A percentile compares a stretch with the other conserved stretches of the same genome.
Conservation (phyloP, 116 monocot genomes). For the Trichopus zeylanicus region DNA sequence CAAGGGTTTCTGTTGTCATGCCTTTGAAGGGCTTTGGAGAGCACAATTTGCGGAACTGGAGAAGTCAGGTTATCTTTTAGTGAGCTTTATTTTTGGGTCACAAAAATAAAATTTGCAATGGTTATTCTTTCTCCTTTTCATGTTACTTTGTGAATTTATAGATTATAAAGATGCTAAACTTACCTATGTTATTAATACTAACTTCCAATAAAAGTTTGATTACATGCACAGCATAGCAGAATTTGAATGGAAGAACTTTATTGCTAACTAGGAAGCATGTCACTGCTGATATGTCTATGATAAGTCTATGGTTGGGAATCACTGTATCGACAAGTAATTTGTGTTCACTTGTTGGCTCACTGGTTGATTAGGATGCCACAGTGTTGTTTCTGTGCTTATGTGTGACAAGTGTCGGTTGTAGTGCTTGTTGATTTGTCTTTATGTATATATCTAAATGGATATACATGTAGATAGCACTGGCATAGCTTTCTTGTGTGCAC, state of each 20-base stretch:
- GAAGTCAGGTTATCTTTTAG: constrained; percentile 65
- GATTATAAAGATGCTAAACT: neutral
- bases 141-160: neutral
- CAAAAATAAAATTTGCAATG: neutral
- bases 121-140: too few relatives aligned
- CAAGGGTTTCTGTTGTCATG: constrained; percentile 92
- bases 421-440: neutral
- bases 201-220: neutral
- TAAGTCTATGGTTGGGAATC: too few relatives aligned
- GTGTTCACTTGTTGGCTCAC: neutral
- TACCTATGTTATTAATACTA: too few relatives aligned
- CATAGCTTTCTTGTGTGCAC: too few relatives aligned
- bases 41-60: constrained; percentile 98
- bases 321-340: too few relatives aligned
- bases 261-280: neutral
- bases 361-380: neutral
- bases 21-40: constrained; percentile 98
- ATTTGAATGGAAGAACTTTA: neutral
- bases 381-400: neutral
- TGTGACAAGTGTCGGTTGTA: neutral
- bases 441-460: neutral
- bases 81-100: neutral
- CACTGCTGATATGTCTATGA: too few relatives aligned
- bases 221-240: neutral
- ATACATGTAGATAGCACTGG: too few relatives aligned